phyloP scores from a whole-genome alignment of 139 green algal species.

The Chlamydomonas sphaeroides region DNA sequence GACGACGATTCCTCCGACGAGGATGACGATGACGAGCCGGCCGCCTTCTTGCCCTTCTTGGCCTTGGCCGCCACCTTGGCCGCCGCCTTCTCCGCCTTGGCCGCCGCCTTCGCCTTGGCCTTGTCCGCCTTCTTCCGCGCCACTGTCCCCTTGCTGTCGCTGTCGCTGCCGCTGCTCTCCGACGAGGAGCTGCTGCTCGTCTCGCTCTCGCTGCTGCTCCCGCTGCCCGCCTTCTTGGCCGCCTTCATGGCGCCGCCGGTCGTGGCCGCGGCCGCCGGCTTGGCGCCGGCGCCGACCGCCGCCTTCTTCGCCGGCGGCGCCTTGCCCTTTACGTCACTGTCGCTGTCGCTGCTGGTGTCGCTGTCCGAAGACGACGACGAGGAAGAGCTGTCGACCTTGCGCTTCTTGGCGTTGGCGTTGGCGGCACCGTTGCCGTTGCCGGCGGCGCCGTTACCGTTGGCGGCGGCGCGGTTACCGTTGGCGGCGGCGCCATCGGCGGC shows the following conservation, averaged over 20 bases:
- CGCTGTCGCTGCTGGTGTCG: not conserved
- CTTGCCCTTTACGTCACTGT: not conserved
- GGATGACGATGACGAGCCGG: not conserved
- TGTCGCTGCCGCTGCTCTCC: not conserved
- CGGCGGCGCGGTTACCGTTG: not conserved
- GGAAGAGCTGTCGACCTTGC: conserved; percentile 8
- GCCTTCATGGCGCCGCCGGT: not conserved
- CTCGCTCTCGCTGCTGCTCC: not conserved
- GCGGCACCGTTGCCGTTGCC: not conserved
- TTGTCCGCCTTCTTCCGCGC: not conserved
- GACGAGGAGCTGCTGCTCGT: too few relatives aligned
- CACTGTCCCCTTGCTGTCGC: not conserved
- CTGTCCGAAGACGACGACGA: not conserved
- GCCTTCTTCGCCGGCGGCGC: not conserved
- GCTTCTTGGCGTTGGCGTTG: not conserved
- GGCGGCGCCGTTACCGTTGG: not conserved
- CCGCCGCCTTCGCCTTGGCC: not conserved
- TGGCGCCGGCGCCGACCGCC: not conserved
- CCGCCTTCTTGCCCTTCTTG: not conserved
- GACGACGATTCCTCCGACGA: not conserved
- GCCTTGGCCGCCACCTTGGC: too few relatives aligned
- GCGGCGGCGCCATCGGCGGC: not conserved
- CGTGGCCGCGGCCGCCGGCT: not conserved
- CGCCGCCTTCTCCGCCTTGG: not conserved
- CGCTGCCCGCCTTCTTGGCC: not conserved